Evolutionary conservation across 768 basidiomycete genomes (phyloP), one percentile per base, ranked within the genome.

Genomic region (Lepiota venenata): DNA sequence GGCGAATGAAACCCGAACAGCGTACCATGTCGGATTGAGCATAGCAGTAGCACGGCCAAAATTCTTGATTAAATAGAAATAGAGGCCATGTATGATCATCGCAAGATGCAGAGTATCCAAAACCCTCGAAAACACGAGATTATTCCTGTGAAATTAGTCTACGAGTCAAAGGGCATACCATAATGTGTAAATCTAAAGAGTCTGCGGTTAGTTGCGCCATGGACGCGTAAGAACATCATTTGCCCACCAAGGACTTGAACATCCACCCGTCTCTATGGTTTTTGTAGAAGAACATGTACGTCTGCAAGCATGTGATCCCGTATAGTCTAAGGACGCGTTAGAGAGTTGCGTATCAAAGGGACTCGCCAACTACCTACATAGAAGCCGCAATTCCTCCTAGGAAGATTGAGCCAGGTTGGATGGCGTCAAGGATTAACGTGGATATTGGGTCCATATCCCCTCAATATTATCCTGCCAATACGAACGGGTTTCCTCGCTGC

Each of bases 251-350:
- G 21, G 65, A 11, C 57, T 68, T 73, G 50, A 76, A 64, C 38
- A 44, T 15, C 14, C 51, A 12, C 1, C 48, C 59, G 53, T 76
- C 76, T 4, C 63, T 59, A 6, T 62, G 53, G 27, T 62, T 64
- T 43, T 64, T 63, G 41, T 63, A 69, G 57, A 69, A 77, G 61
- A 74, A 78, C 43, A 68, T 58, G 50, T 66, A 74, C 4, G 70
- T 69, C 59, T 78, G 76, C 21, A 70, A 59, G 42, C 68, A 75
- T 18, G 72, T 74, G 5, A 75, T 60, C 10, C 76, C 77, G 60
- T 72, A 78, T 39, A 78, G 64, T 27, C 77, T 78, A 27, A 20
- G 29, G 6, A 47, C 9, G 8, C 8, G 32, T 36, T 39, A 36
- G 15, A 7, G 18, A 9, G 15, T 25, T 3, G 2, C 11, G 36